Evolutionary conservation across 1,139 yeast species (phyloP), one percentile per base, ranked within the genome.

Genomic region (Zygosaccharomyces sapae): DNA sequence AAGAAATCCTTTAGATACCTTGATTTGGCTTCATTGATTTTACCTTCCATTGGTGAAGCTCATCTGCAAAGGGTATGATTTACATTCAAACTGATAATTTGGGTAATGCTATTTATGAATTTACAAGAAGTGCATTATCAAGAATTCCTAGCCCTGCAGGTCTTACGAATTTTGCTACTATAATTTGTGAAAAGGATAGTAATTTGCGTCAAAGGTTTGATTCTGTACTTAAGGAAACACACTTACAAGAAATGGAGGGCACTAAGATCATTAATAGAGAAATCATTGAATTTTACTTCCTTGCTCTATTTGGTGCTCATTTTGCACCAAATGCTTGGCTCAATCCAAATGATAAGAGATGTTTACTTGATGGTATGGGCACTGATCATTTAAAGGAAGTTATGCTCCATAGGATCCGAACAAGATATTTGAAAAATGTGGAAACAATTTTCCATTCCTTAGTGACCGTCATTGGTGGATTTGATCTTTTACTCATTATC

Each of bases 11-110:
- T 78, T 18, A 72, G 73, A 51, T 74, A 72, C 55, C 79, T 80
- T 53, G 72, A 75, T 45, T 61, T 70, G 38, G 80, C 87, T 22
- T 74, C 79, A 27, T 57, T 76, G 35, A 65, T 82, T 20, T 64
- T 82, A 34, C 90, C 89, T 1, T 78, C 86, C 0, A 70, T 80
- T 48, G 83, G 83, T 48, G 88, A 81, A 55, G 81, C 87, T 1
- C 79, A 79, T 56, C 51, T 61, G 36, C 86, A 81, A 56, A 79
- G 44, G 88, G 86, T 5, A 75, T 82, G 67, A 74, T 82, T 16
- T 73, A 75, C 52, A 67, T 70, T 41, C 63, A 70, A 19, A 66
- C 69, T 36, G 69, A 68, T 36, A 70, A 70, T 50, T 65, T 66
- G 36, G 69, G 76, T 16, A 56, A 63, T 37, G 75, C 76, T 1